Percentiles rank a stretch among this genome's conserved stretches.
Conservation (phyloP, 106 monocot genomes). For the Dendrobium catenatum region DNA sequence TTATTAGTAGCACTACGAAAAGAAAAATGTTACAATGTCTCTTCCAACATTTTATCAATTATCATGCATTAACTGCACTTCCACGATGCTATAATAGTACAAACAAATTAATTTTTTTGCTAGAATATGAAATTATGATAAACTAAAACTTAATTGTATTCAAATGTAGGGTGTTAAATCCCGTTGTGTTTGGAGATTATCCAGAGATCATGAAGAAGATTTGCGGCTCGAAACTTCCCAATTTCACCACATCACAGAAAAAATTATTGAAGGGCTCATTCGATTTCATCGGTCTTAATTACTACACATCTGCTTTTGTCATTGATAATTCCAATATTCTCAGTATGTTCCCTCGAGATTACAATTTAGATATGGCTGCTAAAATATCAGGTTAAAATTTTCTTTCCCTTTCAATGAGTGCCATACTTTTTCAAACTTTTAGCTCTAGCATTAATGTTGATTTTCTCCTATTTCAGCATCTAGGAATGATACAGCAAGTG, state of each 20-base stretch:
- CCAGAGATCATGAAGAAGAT: constrained; percentile 43
- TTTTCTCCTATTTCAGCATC: background rate
- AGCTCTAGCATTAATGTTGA: background rate
- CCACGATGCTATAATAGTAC: too few relatives aligned
- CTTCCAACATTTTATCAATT: too few relatives aligned
- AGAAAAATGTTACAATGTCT: too few relatives aligned
- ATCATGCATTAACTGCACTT: too few relatives aligned
- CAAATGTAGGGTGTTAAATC: constrained; percentile 25
- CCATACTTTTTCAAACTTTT: background rate
- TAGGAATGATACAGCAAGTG: background rate
- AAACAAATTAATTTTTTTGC: too few relatives aligned
- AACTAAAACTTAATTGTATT: background rate
- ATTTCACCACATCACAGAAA: constrained; percentile 19
- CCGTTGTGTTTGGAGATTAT: constrained; percentile 36
- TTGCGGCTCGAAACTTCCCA: constrained; percentile 22
- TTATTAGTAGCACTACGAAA: too few relatives aligned
- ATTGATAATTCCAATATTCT: constrained; percentile 5
- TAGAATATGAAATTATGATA: too few relatives aligned
- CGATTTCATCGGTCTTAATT: constrained; percentile 42
- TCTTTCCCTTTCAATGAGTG: background rate
- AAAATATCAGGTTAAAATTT: constrained; percentile 15
- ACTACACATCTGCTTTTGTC: constrained; percentile 28
- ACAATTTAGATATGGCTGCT: constrained; percentile 20
- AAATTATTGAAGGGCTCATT: constrained; percentile 30
- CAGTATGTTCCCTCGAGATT: constrained; percentile 8